Conservation (phyloP, 257 asterid genomes). For the Ehretia macrophylla region DNA sequence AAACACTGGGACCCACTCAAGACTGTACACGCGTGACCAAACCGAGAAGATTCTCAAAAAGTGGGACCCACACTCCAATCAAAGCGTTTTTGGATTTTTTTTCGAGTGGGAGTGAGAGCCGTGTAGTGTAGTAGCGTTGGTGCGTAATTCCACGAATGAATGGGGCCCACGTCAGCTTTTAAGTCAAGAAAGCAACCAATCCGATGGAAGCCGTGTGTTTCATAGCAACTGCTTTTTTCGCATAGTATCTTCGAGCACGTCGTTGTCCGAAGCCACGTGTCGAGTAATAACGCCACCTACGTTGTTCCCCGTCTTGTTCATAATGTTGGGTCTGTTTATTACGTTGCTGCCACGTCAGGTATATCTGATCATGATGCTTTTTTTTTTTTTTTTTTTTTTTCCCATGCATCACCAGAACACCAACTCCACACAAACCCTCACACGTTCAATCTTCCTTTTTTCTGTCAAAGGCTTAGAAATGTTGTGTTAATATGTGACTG, state of each 20-base stretch:
- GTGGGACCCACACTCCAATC: constrained; percentile 49
- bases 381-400: too few relatives aligned
- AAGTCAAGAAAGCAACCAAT: constrained; percentile 65
- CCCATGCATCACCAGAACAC: too few relatives aligned
- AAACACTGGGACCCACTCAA: constrained; percentile 10
- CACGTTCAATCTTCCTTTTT: too few relatives aligned
- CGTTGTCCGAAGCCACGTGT: constrained; percentile 68
- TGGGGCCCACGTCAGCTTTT: constrained; percentile 31
- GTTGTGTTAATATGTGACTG: too few relatives aligned
- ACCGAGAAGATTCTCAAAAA: constrained; percentile 37
- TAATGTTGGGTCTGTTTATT: neutral
- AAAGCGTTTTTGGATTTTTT: constrained; percentile 27
- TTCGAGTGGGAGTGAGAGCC: constrained; percentile 35
- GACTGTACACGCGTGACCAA: constrained; percentile 62
- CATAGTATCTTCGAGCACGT: constrained; percentile 40
- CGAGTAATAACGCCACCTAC: neutral
- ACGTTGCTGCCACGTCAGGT: constrained; percentile 18
- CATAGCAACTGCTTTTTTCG: constrained; percentile 41
- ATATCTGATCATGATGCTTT: neutral
- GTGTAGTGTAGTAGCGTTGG: constrained; percentile 32
- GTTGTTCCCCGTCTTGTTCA: constrained; percentile 3
- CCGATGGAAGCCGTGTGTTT: constrained; percentile 48
- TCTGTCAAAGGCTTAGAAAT: too few relatives aligned
- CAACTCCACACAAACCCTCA: too few relatives aligned
- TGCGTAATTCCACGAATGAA: constrained; percentile 31